A percentile compares a stretch with the other conserved stretches of the same genome.
These are phyloP conservation scores for Alnus rubra DNA, from an alignment of 306 rosid species.

Conservation along the genomic window DNA sequence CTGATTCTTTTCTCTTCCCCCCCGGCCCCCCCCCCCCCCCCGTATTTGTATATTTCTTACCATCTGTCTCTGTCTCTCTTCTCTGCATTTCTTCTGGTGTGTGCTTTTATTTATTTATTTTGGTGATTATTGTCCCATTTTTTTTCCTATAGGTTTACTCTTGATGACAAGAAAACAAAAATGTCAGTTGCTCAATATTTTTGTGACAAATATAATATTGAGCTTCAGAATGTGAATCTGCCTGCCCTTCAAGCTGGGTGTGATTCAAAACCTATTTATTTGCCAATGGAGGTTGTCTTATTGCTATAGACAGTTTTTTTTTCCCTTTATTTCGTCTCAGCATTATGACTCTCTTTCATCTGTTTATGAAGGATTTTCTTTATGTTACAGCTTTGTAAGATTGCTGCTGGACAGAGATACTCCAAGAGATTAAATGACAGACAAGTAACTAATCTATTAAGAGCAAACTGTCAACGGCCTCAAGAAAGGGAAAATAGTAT, in stretches of 20 bases:
- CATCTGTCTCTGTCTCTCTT: not conserved
- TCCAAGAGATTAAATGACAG: slow-evolving; percentile 36
- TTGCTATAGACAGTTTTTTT: not conserved
- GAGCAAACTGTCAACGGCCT: slow-evolving; percentile 55
- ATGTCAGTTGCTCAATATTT: slow-evolving; percentile 48
- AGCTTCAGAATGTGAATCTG: slow-evolving; percentile 17
- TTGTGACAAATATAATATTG: slow-evolving; percentile 40
- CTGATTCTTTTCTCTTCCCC: not conserved
- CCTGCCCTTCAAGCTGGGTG: slow-evolving; percentile 69
- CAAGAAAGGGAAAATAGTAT: not conserved
- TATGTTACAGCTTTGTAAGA: slow-evolving; percentile 31
- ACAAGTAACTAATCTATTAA: slow-evolving; percentile 41
- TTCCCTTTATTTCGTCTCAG: not conserved
- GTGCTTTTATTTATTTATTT: too few species aligned
- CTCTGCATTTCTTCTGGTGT: not conserved
- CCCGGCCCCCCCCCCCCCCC: not conserved
- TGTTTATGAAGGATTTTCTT: not conserved
- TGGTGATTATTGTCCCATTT: not conserved
- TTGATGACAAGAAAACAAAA: slow-evolving; percentile 33
- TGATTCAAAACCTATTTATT: slow-evolving; percentile 29
- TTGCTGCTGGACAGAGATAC: slow-evolving; percentile 52
- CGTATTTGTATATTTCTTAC: too few species aligned
- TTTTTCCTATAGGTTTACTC: slow-evolving; percentile 50
- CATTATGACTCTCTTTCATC: not conserved
- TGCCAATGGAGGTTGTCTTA: slow-evolving; percentile 55